Percentiles rank a stretch among this genome's conserved stretches.
Evolutionary conservation across 2,329 filamentous ascomycete species (phyloP).

Genomic region (Apiospora rasikravindrae): DNA sequence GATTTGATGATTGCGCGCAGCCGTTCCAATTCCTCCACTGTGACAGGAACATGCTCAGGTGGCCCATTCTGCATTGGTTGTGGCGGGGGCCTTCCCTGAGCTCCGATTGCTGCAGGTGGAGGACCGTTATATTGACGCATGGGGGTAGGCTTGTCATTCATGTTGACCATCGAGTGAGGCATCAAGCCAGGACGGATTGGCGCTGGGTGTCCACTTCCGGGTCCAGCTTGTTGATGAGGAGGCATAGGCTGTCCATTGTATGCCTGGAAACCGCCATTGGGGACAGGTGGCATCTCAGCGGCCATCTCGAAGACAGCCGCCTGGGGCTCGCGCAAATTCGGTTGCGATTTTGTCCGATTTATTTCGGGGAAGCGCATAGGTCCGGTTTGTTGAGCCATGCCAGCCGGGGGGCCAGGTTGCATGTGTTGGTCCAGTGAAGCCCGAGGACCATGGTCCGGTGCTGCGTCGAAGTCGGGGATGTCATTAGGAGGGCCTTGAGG

Average conservation of each 20-base stretch:
- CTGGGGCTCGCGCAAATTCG: conserved; percentile 67
- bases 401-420: conserved; percentile 41
- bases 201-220: conserved; percentile 60
- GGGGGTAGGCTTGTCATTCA: conserved; percentile 63
- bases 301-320: conserved; percentile 78
- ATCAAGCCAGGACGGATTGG: conserved; percentile 69
- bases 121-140: conserved; percentile 59
- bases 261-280: conserved; percentile 43
- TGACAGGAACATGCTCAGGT: conserved; percentile 63
- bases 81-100: conserved; percentile 40
- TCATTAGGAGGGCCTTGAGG: conserved; percentile 40
- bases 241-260: conserved; percentile 37
- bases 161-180: conserved; percentile 60
- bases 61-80: conserved; percentile 38
- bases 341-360: conserved; percentile 69
- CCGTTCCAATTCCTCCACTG: conserved; percentile 76
- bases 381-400: conserved; percentile 48
- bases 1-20: conserved; percentile 72
- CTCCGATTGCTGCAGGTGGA: conserved; percentile 39
- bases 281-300: conserved; percentile 62
- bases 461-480: conserved; percentile 51
- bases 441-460: conserved; percentile 39
- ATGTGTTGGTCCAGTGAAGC: conserved; percentile 56
- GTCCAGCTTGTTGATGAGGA: conserved; percentile 35
- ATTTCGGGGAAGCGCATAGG: conserved; percentile 59